phyloP scores from a whole-genome alignment of 345 rosid genomes.

The Rhodomyrtus tomentosa region DNA sequence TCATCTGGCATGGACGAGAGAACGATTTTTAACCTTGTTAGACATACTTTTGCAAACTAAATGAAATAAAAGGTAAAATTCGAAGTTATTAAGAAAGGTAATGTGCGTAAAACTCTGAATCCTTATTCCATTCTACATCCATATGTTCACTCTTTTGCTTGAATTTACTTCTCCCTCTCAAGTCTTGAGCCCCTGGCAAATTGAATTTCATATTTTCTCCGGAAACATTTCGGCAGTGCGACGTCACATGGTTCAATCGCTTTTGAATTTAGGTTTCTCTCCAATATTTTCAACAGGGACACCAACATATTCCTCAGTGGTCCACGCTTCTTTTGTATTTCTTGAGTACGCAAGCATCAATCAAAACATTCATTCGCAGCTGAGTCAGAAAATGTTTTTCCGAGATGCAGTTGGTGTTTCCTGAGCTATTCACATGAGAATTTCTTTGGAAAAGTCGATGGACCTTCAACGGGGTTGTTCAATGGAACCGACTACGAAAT shows the following conservation, averaged over 20 bases:
- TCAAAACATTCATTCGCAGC: neutral
- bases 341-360: neutral
- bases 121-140: neutral
- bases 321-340: neutral
- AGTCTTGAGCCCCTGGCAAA: neutral
- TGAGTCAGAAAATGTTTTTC: neutral
- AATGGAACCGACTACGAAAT: neutral
- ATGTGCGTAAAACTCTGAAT: neutral
- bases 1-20: neutral
- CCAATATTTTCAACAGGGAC: too few species aligned
- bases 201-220: neutral
- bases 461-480: neutral
- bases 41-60: neutral
- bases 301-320: too few species aligned
- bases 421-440: neutral
- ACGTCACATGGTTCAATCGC: too few species aligned
- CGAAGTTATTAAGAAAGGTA: neutral
- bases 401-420: neutral
- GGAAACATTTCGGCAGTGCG: rapidly evolving
- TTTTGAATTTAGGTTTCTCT: too few species aligned
- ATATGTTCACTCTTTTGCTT: too few species aligned
- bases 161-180: too few species aligned
- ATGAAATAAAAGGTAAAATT: neutral
- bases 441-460: neutral
- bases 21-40: neutral